These are phyloP conservation scores for Labyrinthula sp. DNA, from an alignment of 352 stramenopile species.

Conservation along the genomic window DNA sequence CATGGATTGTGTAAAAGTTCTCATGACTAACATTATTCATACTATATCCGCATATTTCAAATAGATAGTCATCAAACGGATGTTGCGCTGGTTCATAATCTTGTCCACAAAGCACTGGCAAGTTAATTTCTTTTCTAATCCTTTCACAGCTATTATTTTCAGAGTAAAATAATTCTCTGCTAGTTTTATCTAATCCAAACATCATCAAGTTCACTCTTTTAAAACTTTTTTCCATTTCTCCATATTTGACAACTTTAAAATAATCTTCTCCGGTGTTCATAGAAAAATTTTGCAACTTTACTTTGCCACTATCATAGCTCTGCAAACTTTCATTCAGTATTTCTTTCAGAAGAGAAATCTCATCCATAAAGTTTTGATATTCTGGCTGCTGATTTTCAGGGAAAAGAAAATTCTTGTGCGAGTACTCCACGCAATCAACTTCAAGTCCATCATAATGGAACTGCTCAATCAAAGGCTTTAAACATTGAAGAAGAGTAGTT, in stretches of 20 bases:
- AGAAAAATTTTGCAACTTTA: too few relatives aligned
- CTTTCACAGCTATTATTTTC: conserved; percentile 72
- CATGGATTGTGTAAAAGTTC: conserved; percentile 96
- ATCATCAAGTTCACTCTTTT: conserved; percentile 90
- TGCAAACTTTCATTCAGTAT: too few relatives aligned
- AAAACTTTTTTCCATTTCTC: conserved; percentile 37
- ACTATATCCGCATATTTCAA: conserved; percentile 89
- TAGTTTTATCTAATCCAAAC: conserved; percentile 62
- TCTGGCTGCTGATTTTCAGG: conserved; percentile 89
- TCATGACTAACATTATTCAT: conserved; percentile 92
- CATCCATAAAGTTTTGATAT: conserved; percentile 81
- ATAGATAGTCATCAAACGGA: conserved; percentile 87
- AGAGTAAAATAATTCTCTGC: too few relatives aligned
- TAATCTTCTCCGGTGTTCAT: too few relatives aligned
- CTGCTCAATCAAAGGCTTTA: conserved; percentile 58
- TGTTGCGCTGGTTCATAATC: too few relatives aligned
- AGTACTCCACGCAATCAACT: conserved; percentile 95
- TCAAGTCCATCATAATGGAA: conserved; percentile 59
- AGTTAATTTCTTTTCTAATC: conserved; percentile 68
- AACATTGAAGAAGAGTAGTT: conserved; percentile 80
- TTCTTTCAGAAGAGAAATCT: too few relatives aligned
- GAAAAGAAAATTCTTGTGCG: conserved; percentile 95
- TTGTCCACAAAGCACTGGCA: conserved; percentile 69
- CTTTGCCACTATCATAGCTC: too few relatives aligned
- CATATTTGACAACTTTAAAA: too few relatives aligned